phyloP scores from a whole-genome alignment of 495 filamentous ascomycete species.

The Trichocladium uniseriatum region DNA sequence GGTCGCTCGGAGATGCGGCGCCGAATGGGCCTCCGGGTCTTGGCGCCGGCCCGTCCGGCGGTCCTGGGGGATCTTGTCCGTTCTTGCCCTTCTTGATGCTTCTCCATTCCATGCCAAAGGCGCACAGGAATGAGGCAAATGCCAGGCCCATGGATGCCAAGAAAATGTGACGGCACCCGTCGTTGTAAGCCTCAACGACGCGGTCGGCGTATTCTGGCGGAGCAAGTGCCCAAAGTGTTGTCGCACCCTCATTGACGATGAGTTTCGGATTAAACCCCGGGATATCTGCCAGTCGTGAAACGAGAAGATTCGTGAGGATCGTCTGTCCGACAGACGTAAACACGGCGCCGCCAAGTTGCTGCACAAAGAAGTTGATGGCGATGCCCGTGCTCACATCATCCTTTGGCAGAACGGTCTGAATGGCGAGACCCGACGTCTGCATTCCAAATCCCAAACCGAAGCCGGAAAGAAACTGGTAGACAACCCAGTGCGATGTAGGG shows the following conservation, averaged over 20 bases:
- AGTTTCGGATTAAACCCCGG: slow-evolving; percentile 36
- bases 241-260: slow-evolving; percentile 50
- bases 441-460: slow-evolving; percentile 64
- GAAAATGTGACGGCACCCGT: slow-evolving; percentile 46
- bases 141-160: slow-evolving; percentile 44
- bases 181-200: slow-evolving; percentile 50
- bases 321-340: slow-evolving; percentile 57
- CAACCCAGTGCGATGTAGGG: slow-evolving; percentile 53
- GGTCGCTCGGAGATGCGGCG: background rate
- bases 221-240: slow-evolving; percentile 40
- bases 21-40: background rate
- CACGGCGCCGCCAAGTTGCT: slow-evolving; percentile 57
- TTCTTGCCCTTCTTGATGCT: slow-evolving; percentile 43
- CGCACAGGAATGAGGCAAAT: slow-evolving; percentile 41
- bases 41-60: background rate
- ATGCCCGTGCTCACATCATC: slow-evolving; percentile 54
- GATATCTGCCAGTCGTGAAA: slow-evolving; percentile 36
- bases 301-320: slow-evolving; percentile 52
- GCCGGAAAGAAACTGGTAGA: slow-evolving; percentile 63
- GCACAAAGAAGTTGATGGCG: slow-evolving; percentile 55
- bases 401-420: slow-evolving; percentile 49
- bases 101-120: slow-evolving; percentile 52
- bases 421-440: slow-evolving; percentile 56
- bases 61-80: slow-evolving; percentile 8
- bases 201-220: slow-evolving; percentile 29